phyloP scores from a whole-genome alignment of 2,329 filamentous ascomycete species.

The Epichloe gansuensis region DNA sequence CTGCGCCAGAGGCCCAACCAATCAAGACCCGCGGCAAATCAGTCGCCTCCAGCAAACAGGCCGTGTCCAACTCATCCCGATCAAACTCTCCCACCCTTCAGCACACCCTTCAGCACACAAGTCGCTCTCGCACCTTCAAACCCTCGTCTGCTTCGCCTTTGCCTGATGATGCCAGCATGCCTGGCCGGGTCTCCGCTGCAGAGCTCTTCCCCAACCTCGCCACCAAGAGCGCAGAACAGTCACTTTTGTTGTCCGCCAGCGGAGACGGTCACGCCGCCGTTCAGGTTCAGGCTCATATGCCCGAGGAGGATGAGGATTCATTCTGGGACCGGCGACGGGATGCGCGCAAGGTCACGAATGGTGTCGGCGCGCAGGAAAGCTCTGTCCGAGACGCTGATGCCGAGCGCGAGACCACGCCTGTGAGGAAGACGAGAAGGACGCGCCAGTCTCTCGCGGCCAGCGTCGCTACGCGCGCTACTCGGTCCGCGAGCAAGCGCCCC shows the following conservation, averaged over 20 bases:
- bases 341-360: slow-evolving; percentile 28
- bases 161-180: slow-evolving; percentile 25
- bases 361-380: slow-evolving; percentile 24
- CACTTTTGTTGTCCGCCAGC: neutral
- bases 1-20: slow-evolving; percentile 24
- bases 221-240: slow-evolving; percentile 11
- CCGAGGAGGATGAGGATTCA: slow-evolving; percentile 18
- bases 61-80: slow-evolving; percentile 25
- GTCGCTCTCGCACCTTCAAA: slow-evolving; percentile 12
- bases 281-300: slow-evolving; percentile 18
- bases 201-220: slow-evolving; percentile 22
- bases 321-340: slow-evolving; percentile 25
- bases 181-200: slow-evolving; percentile 24
- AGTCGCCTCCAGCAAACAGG: slow-evolving; percentile 25
- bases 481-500: slow-evolving; percentile 39
- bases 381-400: slow-evolving; percentile 22
- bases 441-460: slow-evolving; percentile 23
- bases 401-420: slow-evolving; percentile 19
- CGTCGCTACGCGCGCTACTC: slow-evolving; percentile 30
- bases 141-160: slow-evolving; percentile 10
- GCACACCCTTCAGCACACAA: slow-evolving; percentile 11
- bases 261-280: slow-evolving; percentile 9
- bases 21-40: slow-evolving; percentile 24
- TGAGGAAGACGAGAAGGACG: slow-evolving; percentile 22
- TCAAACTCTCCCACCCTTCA: slow-evolving; percentile 21